phyloP scores from a whole-genome alignment of 169 alveolate species.

The Babesia ovis region DNA sequence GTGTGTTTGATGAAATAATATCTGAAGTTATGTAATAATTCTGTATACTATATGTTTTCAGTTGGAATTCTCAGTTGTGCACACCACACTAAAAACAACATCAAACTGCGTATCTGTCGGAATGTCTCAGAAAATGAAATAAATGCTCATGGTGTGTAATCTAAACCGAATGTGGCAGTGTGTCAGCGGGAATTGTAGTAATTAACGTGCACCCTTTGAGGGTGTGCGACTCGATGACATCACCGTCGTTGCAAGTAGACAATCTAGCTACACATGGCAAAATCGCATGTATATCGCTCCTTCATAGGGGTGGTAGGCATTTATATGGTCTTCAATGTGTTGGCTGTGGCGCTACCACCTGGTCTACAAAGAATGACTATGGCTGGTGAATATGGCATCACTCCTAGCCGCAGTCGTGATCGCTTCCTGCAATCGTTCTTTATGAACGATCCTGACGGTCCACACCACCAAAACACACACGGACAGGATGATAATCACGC shows the following conservation, averaged over 20 bases:
- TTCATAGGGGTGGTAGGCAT: not conserved
- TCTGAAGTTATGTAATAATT: not conserved
- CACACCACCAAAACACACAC: too few relatives aligned
- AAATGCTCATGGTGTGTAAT: not conserved
- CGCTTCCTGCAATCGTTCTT: not conserved
- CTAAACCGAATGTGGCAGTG: not conserved
- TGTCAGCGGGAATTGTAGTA: not conserved
- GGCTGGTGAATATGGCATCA: not conserved
- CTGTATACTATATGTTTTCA: not conserved
- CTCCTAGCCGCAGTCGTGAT: not conserved
- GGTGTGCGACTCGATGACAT: slow-evolving; percentile 11
- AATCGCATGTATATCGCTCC: not conserved
- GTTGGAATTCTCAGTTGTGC: not conserved
- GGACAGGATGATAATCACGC: too few relatives aligned
- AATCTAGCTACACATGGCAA: slow-evolving; percentile 5
- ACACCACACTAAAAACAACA: slow-evolving; percentile 5
- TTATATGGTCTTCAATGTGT: not conserved
- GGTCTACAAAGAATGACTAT: not conserved
- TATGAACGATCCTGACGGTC: too few relatives aligned
- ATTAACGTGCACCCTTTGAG: not conserved
- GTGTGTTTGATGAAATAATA: not conserved
- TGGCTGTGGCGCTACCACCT: not conserved
- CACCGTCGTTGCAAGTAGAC: not conserved
- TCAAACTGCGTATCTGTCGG: not conserved
- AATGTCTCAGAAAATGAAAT: not conserved